phyloP scores from a whole-genome alignment of 1,139 yeast species.

The Geotrichum restrictum region DNA sequence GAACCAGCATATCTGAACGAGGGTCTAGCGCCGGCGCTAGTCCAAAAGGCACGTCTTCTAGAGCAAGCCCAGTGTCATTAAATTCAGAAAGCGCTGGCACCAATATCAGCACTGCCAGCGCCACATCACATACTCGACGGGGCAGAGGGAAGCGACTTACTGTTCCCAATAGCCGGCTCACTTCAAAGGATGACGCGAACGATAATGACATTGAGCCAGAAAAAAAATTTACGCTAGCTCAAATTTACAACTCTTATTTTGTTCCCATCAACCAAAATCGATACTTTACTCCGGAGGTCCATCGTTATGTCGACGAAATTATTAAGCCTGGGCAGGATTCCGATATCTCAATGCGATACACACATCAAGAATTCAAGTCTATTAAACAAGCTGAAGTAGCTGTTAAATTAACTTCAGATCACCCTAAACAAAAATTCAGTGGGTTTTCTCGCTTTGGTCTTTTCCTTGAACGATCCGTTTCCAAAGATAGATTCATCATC shows the following conservation, averaged over 20 bases:
- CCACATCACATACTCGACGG: conserved; percentile 4
- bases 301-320: conserved; percentile 8
- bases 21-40: conserved; percentile 12
- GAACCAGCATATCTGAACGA: conserved; percentile 5
- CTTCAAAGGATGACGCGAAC: conserved; percentile 11
- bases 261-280: conserved; percentile 18
- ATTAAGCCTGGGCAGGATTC: conserved; percentile 1
- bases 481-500: conserved; percentile 52
- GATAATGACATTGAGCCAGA: conserved; percentile 20
- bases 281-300: conserved; percentile 14
- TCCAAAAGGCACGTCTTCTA: conserved; percentile 8
- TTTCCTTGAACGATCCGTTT: conserved; percentile 46
- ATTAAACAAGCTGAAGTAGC: conserved; percentile 31
- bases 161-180: conserved; percentile 5
- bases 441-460: conserved; percentile 73
- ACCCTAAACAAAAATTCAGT: conserved; percentile 58
- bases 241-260: conserved; percentile 21
- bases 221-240: conserved; percentile 19
- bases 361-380: conserved; percentile 29
- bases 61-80: conserved; percentile 10
- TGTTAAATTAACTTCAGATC: conserved; percentile 50
- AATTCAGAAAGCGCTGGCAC: background rate
- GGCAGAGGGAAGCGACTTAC: conserved; percentile 17
- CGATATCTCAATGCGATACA: conserved; percentile 15
- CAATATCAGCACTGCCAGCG: background rate